Evolutionary conservation across 2,329 filamentous ascomycete genomes (phyloP).

Genomic region (Scleromitrula shiraiana): DNA sequence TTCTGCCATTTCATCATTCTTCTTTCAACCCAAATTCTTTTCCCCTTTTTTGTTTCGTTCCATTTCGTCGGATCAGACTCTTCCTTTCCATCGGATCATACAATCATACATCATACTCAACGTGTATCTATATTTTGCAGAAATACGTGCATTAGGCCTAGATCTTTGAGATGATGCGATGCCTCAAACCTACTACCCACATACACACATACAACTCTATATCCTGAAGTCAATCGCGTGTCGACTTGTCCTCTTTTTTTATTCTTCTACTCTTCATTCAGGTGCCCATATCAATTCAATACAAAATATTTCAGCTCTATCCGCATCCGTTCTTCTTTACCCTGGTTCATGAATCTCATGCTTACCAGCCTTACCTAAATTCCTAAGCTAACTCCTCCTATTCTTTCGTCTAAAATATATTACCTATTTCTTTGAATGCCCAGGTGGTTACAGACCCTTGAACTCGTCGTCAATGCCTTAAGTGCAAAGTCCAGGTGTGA

Average conservation of each 20-base stretch:
- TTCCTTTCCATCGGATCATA: background rate
- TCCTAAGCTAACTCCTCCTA: no score
- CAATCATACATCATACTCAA: no score
- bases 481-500: background rate
- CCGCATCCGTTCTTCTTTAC: background rate
- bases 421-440: constrained; percentile 2
- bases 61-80: background rate
- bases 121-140: no score
- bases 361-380: background rate
- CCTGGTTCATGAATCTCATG: background rate
- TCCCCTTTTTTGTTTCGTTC: constrained; percentile 1
- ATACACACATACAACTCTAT: no score
- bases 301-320: background rate
- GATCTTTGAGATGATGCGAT: no score
- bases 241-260: no score
- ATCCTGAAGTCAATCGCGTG: no score
- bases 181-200: no score
- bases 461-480: constrained; percentile 10
- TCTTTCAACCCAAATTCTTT: background rate
- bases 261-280: no score
- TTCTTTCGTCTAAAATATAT: background rate
- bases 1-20: background rate
- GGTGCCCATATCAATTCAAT: background rate
- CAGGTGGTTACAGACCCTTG: constrained; percentile 4
- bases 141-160: background rate